phyloP scores from a whole-genome alignment of 2,329 filamentous ascomycete species.

The Rosellinia necatrix region DNA sequence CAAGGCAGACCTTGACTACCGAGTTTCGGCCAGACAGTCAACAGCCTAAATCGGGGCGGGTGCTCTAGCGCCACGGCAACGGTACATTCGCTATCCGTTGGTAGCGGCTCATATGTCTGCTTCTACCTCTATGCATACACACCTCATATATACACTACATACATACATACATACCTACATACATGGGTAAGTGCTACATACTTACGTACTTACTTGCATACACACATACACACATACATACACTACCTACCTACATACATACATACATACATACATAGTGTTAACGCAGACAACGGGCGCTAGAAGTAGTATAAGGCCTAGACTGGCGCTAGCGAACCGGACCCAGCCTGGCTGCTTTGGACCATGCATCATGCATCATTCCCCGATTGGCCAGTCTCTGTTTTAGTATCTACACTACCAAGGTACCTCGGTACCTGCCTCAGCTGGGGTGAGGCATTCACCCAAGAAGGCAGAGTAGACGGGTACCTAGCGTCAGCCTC shows the following conservation, averaged over 20 bases:
- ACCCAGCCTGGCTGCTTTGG: neutral
- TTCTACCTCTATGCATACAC: too few relatives aligned
- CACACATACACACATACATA: too few relatives aligned
- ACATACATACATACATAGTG: too few relatives aligned
- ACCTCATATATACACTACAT: too few relatives aligned
- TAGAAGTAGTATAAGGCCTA: neutral
- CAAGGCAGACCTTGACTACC: too few relatives aligned
- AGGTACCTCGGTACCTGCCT: too few relatives aligned
- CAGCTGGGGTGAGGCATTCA: too few relatives aligned
- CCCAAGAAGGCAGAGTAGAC: neutral
- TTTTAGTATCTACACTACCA: neutral
- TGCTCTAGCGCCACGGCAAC: constrained; percentile 26
- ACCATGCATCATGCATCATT: neutral
- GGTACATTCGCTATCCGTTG: constrained; percentile 14
- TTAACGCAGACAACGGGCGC: neutral
- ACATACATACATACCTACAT: too few relatives aligned
- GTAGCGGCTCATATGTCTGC: constrained; percentile 9
- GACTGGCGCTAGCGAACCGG: too few relatives aligned
- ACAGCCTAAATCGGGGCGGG: constrained; percentile 11
- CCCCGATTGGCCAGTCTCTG: constrained; percentile 3
- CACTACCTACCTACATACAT: too few relatives aligned
- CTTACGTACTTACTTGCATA: neutral
- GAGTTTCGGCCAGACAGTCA: too few relatives aligned
- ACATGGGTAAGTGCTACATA: neutral
- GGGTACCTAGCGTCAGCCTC: neutral